Conservation (phyloP, 192 early-diverging fungal genomes). For the Backusella sp. region DNA sequence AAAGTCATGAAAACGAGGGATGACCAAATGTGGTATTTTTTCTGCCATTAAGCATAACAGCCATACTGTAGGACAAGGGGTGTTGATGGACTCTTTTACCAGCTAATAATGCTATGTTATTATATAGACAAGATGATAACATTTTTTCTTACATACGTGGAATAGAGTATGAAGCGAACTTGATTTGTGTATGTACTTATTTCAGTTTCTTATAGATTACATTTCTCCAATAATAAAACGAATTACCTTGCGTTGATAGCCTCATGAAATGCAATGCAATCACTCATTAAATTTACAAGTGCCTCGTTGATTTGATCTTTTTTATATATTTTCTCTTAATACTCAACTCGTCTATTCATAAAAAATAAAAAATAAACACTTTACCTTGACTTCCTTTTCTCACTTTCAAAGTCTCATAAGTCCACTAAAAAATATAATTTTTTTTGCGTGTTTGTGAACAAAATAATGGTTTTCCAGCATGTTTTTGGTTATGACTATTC, state of each 20-base stretch:
- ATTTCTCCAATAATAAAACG: too few relatives aligned
- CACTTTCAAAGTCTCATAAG: not conserved
- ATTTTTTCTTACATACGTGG: not conserved
- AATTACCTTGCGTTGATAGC: conserved; percentile 13
- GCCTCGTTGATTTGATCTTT: conserved; percentile 15
- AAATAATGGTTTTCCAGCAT: too few relatives aligned
- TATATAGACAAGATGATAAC: not conserved
- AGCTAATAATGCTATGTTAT: not conserved
- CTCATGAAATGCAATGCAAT: conserved; percentile 16
- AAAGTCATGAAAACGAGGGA: conserved; percentile 13
- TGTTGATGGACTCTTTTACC: not conserved
- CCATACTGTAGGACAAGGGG: not conserved
- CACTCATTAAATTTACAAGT: conserved; percentile 11
- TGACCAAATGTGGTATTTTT: not conserved
- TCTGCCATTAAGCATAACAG: conserved; percentile 12
- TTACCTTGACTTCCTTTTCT: conserved; percentile 14
- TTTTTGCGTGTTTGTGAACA: too few relatives aligned
- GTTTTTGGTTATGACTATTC: not conserved
- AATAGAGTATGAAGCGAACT: not conserved
- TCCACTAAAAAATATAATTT: conserved; percentile 10
- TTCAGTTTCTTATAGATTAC: not conserved
- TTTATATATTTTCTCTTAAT: not conserved
- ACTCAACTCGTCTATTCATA: not conserved
- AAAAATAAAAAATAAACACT: too few relatives aligned
- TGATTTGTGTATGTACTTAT: not conserved